Evolutionary conservation across 768 basidiomycete genomes (phyloP), one percentile per base, ranked within the genome.

Genomic region (Suillus cothurnatus): DNA sequence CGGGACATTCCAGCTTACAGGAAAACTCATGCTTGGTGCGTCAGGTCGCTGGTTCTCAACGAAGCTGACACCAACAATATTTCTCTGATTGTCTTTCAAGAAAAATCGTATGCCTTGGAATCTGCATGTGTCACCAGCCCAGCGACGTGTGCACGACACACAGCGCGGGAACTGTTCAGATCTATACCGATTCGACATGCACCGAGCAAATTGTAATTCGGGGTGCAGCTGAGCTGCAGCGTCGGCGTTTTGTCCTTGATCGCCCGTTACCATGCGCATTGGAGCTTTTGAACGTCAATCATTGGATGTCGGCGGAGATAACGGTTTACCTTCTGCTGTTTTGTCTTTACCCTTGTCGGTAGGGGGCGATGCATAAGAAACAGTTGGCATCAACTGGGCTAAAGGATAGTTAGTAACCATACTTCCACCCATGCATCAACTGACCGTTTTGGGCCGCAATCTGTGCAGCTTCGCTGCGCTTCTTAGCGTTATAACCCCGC

Each of bases 41-140:
- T 88, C 87, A 2, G 83, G 77, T 64, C 84, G 85, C 66, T 85
- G 84, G 66, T 81, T 84, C 76, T 90, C 89, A 39, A 86, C 84
- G 69, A 93, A 94, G 69, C 87, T 86, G 61, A 91, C 84, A 26
- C 87, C 89, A 53, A 86, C 81, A 56, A 92, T 84, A 50, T 84
- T 82, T 66, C 83, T 77, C 47, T 87, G 80, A 47, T 76, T 67
- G 66, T 91, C 86, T 67, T 89, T 87, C 70, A 91, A 79, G 76
- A 94, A 89, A 72, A 86, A 91, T 23, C 92, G 86, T 68, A 94
- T 90, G n/a, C 87, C 87, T 74, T 93, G 92, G 77, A 94, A 94
- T 31, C 92, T 88, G 72, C 92, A 94, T 3, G 91, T 93, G 73
- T 94, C 92, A 47, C 92, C 92, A 1, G 91, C 91, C 92, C 92